phyloP scores from a whole-genome alignment of 805 yeast genomes.

The Wickerhamomyces rabaulensis region DNA sequence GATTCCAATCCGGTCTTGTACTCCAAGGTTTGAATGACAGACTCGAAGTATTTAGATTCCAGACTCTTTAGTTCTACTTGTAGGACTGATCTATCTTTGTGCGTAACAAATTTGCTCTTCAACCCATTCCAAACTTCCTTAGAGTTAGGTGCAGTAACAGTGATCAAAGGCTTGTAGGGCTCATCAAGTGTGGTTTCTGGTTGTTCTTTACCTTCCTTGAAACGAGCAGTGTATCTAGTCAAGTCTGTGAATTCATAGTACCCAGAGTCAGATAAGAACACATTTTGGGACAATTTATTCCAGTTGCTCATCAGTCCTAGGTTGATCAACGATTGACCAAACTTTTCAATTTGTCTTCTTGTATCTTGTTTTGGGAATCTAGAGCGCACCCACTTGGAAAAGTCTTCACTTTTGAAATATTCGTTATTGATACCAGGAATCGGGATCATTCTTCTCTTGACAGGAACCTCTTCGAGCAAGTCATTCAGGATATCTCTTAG shows the following conservation, averaged over 20 bases:
- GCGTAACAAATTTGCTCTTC: constrained; percentile 10
- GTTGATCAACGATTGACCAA: constrained; percentile 27
- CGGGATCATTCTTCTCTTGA: constrained; percentile 24
- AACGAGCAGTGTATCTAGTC: constrained; percentile 18
- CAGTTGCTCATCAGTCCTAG: constrained; percentile 23
- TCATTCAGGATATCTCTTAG: constrained; percentile 8
- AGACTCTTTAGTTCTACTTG: constrained; percentile 8
- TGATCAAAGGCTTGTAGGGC: neutral
- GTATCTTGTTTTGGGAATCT: constrained; percentile 23
- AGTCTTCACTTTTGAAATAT: constrained; percentile 25
- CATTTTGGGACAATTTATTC: constrained; percentile 16
- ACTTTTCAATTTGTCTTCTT: constrained; percentile 24
- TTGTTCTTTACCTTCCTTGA: constrained; percentile 4
- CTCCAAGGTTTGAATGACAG: constrained; percentile 2
- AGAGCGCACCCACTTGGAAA: constrained; percentile 21
- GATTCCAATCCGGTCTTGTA: constrained; percentile 11
- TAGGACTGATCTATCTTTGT: constrained; percentile 6
- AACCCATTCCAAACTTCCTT: constrained; percentile 15
- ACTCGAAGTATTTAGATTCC: constrained; percentile 6
- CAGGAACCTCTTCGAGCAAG: constrained; percentile 14
- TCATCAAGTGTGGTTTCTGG: neutral
- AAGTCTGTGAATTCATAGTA: constrained; percentile 25
- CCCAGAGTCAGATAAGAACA: constrained; percentile 19
- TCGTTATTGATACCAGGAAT: constrained; percentile 25
- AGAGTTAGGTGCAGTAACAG: neutral